Base-by-base conservation (phyloP, 1,284 basidiomycete genomes). In the Farysia itapuensis region DNA sequence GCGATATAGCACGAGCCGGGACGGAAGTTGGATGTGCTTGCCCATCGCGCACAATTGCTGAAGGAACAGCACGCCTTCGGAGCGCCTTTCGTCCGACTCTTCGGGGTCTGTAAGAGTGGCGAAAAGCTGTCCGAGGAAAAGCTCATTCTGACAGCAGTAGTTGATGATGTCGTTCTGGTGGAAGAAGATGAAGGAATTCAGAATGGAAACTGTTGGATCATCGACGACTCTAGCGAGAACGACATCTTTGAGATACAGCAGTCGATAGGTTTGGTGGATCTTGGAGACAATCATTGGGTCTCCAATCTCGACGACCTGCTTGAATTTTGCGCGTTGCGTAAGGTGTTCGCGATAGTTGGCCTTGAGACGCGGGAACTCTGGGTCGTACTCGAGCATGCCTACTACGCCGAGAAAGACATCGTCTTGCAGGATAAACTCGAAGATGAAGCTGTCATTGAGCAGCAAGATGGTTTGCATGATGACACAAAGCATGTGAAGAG, bases 131-230 rank as follows among this genome's bases (percentile, higher is more conserved):
- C 82, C 81, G 21, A 97, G 80, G 75, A 96, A 87, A 5, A 78
- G 74, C 5, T 84, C 83, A 72, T 93, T 89, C 45, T 82, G 83
- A 72, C 92, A 88, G 35, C 96, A 84, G 75, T 94, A 87, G 42
- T 83, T 85, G 74, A 97, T 90, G 72, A 98, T 97, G 78, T 98
- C 94, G 70, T 94, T 92, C 78, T 99, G 94, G 79, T 97, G 95
- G 83, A 94, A 98, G 76, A 97, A 94, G 76, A 98, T 90, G 78
- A 90, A 90, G 14, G 90, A 91, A 79, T 92, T 96, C 70, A 98
- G 84, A 67, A 96, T 90, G 68, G 92, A 92, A 81, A 96, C 95
- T 0, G 92, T 96, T 1, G 90, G 88, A 77, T 99, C 94, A 72
- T 99, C 94, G 34, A 97, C 83, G 2, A 89, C 85, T 6, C 94